A percentile compares a stretch with the other conserved stretches of the same genome.
Conservation (phyloP, 1,284 basidiomycete genomes). For the Phylloboletellus chloephorus region DNA sequence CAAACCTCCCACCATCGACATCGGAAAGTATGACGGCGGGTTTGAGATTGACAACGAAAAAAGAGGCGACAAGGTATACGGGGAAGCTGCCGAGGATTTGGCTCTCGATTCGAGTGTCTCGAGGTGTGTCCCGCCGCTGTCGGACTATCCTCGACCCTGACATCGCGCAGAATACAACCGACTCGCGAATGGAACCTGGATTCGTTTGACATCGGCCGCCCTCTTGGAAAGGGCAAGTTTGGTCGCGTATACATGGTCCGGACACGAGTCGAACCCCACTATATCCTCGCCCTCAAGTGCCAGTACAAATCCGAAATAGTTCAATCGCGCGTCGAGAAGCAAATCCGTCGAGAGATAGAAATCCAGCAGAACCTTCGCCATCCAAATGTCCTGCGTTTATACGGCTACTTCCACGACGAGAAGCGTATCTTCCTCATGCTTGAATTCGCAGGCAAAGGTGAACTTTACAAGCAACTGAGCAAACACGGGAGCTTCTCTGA, state of each 20-base stretch:
- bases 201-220: slow-evolving; percentile 92
- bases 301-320: slow-evolving; percentile 97
- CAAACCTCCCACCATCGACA: slow-evolving; percentile 47
- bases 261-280: slow-evolving; percentile 81
- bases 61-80: slow-evolving; percentile 54
- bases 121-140: slow-evolving; percentile 40
- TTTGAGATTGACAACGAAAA: slow-evolving; percentile 76
- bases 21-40: slow-evolving; percentile 84
- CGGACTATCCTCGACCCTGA: slow-evolving; percentile 7
- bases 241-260: slow-evolving; percentile 98
- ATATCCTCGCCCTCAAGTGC: slow-evolving; percentile 96
- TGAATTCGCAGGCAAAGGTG: slow-evolving; percentile 94
- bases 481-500: slow-evolving; percentile 86
- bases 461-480: slow-evolving; percentile 92
- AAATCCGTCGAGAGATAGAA: slow-evolving; percentile 95
- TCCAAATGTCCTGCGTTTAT: slow-evolving; percentile 89
- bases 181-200: slow-evolving; percentile 82
- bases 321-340: slow-evolving; percentile 83
- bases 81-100: slow-evolving; percentile 69
- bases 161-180: slow-evolving; percentile 47
- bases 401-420: slow-evolving; percentile 97
- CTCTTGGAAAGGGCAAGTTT: slow-evolving; percentile 97
- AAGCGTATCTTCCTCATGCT: slow-evolving; percentile 98
- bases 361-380: slow-evolving; percentile 98
- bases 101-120: slow-evolving; percentile 73